These are phyloP conservation scores for Cercospora brassicicola DNA, from an alignment of 2,329 filamentous ascomycete species.

Conservation along the genomic window DNA sequence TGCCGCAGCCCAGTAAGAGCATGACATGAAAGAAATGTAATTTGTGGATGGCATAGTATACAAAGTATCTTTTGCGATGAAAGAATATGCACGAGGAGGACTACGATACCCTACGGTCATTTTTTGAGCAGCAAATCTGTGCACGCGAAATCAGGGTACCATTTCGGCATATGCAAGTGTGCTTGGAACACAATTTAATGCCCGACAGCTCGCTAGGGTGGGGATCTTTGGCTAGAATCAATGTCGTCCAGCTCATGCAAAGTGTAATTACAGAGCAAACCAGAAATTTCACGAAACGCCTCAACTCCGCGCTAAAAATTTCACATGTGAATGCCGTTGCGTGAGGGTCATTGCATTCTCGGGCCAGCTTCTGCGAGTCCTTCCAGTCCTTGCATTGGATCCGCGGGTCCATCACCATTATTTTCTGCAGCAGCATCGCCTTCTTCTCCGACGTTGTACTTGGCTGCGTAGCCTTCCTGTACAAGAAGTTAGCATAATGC, in stretches of 20 bases:
- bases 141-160: neutral
- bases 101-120: conserved; percentile 1
- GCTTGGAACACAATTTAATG: neutral
- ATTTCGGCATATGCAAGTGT: neutral
- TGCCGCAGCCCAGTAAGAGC: conserved; percentile 6
- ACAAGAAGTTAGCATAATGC: neutral
- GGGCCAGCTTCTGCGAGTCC: conserved; percentile 92
- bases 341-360: conserved; percentile 62
- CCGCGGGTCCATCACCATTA: conserved; percentile 47
- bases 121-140: conserved; percentile 2
- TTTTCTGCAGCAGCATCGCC: conserved; percentile 56
- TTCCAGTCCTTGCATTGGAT: conserved; percentile 86
- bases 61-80: neutral
- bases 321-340: neutral
- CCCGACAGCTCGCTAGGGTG: neutral
- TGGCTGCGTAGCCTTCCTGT: conserved; percentile 89
- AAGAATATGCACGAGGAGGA: conserved; percentile 4
- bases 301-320: conserved; percentile 14
- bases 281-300: conserved; percentile 10
- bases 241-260: neutral
- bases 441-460: conserved; percentile 81
- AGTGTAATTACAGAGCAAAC: neutral
- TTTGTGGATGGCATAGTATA: neutral
- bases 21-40: neutral
- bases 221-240: neutral